A percentile compares a stretch with the other conserved stretches of the same genome.
Evolutionary conservation across 495 filamentous ascomycete genomes (phyloP).

Genomic region (Penicillium chermesinum): DNA sequence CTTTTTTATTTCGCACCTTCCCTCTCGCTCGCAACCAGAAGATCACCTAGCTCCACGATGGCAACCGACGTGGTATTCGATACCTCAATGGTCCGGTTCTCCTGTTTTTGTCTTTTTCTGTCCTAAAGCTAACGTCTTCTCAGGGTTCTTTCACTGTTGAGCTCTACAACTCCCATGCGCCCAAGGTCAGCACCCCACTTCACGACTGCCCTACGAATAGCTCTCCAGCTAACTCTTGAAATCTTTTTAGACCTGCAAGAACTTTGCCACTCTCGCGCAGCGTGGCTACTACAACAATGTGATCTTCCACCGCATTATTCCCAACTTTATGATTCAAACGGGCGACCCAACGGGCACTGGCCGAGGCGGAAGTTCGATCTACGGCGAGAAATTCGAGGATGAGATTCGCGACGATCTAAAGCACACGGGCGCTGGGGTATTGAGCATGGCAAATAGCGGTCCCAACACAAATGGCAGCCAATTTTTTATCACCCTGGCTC

Average conservation of each 20-base stretch:
- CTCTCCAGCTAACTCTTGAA: conserved; percentile 12
- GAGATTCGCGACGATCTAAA: conserved; percentile 75
- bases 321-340: conserved; percentile 94
- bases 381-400: conserved; percentile 92
- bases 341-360: conserved; percentile 96
- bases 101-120: too few relatives aligned
- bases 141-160: conserved; percentile 81
- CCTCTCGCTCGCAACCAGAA: neutral
- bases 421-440: conserved; percentile 88
- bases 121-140: conserved; percentile 14
- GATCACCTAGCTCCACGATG: conserved; percentile 44
- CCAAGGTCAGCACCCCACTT: conserved; percentile 44
- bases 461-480: conserved; percentile 89
- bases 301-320: conserved; percentile 91
- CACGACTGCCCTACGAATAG: neutral
- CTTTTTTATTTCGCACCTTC: neutral
- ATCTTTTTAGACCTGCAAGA: conserved; percentile 70
- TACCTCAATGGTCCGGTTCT: conserved; percentile 85
- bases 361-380: conserved; percentile 83
- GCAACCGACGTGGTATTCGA: conserved; percentile 71
- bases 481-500: conserved; percentile 88
- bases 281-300: conserved; percentile 82
- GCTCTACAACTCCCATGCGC: conserved; percentile 79
- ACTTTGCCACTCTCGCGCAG: conserved; percentile 73
- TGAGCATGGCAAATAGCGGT: conserved; percentile 95